Evolutionary conservation across 352 stramenopile genomes (phyloP), one percentile per base, ranked within the genome.

Genomic region (Globisporangium heterothallicum): DNA sequence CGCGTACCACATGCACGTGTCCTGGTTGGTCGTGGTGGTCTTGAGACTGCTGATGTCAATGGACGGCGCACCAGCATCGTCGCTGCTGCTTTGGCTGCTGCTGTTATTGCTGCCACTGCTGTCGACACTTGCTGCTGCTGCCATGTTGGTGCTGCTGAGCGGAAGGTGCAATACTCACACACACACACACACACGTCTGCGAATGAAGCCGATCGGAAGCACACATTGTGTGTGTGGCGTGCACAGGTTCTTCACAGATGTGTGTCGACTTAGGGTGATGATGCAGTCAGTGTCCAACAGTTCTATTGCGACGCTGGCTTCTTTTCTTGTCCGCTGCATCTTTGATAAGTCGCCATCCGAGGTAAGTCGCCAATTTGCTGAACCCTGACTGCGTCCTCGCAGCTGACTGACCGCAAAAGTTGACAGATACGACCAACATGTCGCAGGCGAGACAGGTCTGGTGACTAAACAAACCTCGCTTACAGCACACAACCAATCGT

Each of bases 1-100:
- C 0, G 57, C 54, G 35, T 76, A 72, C 67, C 67, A 76, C 45
- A 38, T 65, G 43, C 67, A 76, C 25, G 63, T 65, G 40, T 76
- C 60, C 4, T 43, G 35, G 41, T 61, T 64, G 1, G 45, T 59
- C 38, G 59, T 72, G 21, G 34, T 26, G 24, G 32, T 63, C 48
- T 74, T 70, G 50, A 40, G 53, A 34, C 27, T 16, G 43, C 42
- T 35, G 51, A 35, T 3, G 26, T 49, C 40, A 24, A 45, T 13
- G 3, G 24, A 14, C 6, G 10, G 18, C 6, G 30, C 26, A 29
- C 26, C n/a, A 14, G 21, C 34, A 19, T 24, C 14, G 21, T 22
- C 34, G 50, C 42, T 44, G 19, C 13, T 18, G 21, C n/a, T 27
- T 40, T 22, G 29, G 26, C 27, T 34, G 27, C 9, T 44, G 38